Evolutionary conservation across 805 yeast species (phyloP).

Genomic region (Nakazawaea ishiwadae): DNA sequence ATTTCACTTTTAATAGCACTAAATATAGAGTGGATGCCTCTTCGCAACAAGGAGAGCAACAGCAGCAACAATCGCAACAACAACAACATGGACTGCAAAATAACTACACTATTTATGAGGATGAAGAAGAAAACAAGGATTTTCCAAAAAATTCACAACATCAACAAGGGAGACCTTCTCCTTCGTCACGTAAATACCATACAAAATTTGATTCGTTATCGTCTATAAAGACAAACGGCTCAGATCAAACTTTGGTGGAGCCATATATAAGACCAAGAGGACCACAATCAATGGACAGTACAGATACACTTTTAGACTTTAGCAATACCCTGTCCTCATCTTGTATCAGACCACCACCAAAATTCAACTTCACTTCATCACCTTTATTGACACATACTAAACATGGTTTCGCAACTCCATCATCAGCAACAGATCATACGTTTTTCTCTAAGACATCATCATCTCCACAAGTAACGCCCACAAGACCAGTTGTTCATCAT

Average conservation of each 20-base stretch:
- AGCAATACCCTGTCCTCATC: background rate
- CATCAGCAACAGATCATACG: constrained; percentile 4
- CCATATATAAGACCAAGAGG: background rate
- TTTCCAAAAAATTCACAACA: too few species aligned
- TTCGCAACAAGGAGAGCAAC: background rate
- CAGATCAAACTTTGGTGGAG: constrained; percentile 8
- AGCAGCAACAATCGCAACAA: constrained; percentile 1
- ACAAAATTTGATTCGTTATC: constrained; percentile 6
- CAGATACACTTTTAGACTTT: background rate
- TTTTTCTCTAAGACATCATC: constrained; percentile 2
- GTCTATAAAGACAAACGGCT: background rate
- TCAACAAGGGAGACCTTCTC: background rate
- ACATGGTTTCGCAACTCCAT: background rate
- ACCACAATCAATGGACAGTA: background rate
- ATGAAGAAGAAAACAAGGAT: background rate
- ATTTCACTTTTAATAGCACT: constrained; percentile 2
- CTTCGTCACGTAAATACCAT: background rate
- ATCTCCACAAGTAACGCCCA: constrained; percentile 6
- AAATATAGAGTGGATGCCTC: background rate
- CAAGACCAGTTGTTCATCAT: constrained; percentile 4
- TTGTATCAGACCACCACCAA: constrained; percentile 1
- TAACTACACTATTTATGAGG: background rate
- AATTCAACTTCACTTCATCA: background rate
- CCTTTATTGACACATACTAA: background rate
- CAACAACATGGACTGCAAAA: background rate